A percentile compares a stretch with the other conserved stretches of the same genome.
Conservation (phyloP, 257 asterid genomes). For the Solanum raphanifolium region DNA sequence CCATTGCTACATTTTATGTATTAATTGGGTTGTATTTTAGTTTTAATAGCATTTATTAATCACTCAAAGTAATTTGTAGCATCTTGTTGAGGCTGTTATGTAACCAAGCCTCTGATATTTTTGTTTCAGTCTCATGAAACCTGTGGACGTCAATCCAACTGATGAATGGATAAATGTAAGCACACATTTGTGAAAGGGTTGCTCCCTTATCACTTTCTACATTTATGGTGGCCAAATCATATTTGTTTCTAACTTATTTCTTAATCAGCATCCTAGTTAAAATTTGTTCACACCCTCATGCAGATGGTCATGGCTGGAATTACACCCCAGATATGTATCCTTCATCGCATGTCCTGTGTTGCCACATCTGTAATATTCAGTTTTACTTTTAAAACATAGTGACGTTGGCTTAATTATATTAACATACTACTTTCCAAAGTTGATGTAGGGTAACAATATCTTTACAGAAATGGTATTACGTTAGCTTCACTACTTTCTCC, state of each 20-base stretch:
- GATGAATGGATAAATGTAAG: conserved; percentile 96
- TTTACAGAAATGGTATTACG: not conserved
- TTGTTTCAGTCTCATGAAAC: conserved; percentile 78
- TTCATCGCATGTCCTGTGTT: not conserved
- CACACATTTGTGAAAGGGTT: conserved; percentile 1
- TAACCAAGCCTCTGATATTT: not conserved
- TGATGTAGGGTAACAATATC: not conserved
- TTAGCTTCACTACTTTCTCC: conserved; percentile 13
- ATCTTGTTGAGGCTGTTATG: not conserved
- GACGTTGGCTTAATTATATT: not conserved
- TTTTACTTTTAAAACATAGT: not conserved
- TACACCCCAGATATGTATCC: conserved; percentile 93
- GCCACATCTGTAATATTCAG: not conserved
- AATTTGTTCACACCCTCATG: conserved; percentile 19
- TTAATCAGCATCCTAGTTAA: conserved; percentile 1
- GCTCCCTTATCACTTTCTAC: not conserved
- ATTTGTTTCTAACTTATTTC: not conserved
- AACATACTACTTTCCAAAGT: not conserved
- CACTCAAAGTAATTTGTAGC: not conserved
- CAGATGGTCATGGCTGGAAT: conserved; percentile 90
- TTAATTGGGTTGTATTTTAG: not conserved
- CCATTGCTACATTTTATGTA: not conserved
- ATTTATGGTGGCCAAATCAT: not conserved
- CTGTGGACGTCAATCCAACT: conserved; percentile 77
- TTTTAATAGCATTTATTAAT: not conserved